Evolutionary conservation across 306 rosid genomes (phyloP).

Genomic region (Trifolium subterraneum): DNA sequence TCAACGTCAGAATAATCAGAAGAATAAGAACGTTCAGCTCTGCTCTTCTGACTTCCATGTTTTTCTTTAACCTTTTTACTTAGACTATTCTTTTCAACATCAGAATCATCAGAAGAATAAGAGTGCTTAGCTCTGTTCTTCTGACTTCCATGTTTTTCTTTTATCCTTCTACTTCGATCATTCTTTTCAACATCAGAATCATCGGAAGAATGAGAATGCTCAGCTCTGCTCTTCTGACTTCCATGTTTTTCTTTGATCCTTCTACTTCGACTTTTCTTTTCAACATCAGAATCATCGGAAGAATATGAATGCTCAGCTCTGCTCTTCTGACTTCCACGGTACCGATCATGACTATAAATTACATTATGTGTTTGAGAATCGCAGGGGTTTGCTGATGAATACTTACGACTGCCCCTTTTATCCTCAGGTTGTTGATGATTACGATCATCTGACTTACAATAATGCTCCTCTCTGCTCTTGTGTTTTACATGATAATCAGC

Average conservation of each 20-base stretch:
- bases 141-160: slow-evolving; percentile 25
- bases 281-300: neutral
- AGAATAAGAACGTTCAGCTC: neutral
- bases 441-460: slow-evolving; percentile 40
- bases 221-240: slow-evolving; percentile 36
- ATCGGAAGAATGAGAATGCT: slow-evolving; percentile 40
- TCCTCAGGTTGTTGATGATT: slow-evolving; percentile 38
- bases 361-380: slow-evolving; percentile 42
- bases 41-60: slow-evolving; percentile 38
- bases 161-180: slow-evolving; percentile 35
- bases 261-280: neutral
- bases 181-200: slow-evolving; percentile 42
- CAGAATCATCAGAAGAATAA: slow-evolving; percentile 45
- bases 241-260: neutral
- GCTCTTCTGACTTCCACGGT: slow-evolving; percentile 35
- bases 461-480: slow-evolving; percentile 35
- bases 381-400: slow-evolving; percentile 34
- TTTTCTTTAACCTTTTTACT: slow-evolving; percentile 40
- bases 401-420: slow-evolving; percentile 44
- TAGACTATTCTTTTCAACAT: slow-evolving; percentile 30
- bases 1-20: neutral
- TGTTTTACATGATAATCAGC: slow-evolving; percentile 23
- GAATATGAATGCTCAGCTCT: neutral
- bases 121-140: slow-evolving; percentile 24
- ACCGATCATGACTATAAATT: slow-evolving; percentile 38